Conservation (phyloP, 345 rosid species). For the Eucalyptus marginata region DNA sequence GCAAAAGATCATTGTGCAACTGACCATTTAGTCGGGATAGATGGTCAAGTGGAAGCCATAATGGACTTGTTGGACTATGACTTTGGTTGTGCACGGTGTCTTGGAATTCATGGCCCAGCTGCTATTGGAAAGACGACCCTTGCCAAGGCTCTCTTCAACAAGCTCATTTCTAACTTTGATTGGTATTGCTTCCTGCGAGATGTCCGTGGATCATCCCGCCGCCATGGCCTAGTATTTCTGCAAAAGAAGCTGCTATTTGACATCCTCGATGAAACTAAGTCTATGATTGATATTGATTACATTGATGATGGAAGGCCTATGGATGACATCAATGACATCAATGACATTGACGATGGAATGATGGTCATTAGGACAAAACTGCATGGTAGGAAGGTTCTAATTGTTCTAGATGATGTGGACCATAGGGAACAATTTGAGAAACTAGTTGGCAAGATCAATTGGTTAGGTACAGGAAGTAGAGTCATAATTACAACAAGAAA, state of each 20-base stretch:
- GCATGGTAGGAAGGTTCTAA: no score
- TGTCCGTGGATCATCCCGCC: neutral
- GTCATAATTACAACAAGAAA: no score
- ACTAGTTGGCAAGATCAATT: no score
- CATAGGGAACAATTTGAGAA: no score
- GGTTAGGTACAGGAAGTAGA: no score
- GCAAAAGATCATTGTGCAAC: neutral
- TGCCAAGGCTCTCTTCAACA: neutral
- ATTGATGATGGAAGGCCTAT: neutral
- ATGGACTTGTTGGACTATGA: neutral
- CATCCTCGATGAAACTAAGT: neutral
- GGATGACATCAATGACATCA: neutral
- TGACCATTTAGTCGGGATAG: neutral
- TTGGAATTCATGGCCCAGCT: neutral
- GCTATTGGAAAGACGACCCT: neutral
- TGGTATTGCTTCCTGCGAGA: neutral
- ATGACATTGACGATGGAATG: no score
- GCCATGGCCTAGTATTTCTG: neutral
- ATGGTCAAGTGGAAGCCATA: neutral
- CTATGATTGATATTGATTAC: accelerated
- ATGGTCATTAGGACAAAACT: no score
- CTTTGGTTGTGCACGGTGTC: neutral
- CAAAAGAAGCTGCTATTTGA: neutral
- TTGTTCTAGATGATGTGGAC: no score
- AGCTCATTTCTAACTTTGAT: neutral